A percentile compares a stretch with the other conserved stretches of the same genome.
Conservation (phyloP, 495 filamentous ascomycete species). For the Neurospora tetraspora region DNA sequence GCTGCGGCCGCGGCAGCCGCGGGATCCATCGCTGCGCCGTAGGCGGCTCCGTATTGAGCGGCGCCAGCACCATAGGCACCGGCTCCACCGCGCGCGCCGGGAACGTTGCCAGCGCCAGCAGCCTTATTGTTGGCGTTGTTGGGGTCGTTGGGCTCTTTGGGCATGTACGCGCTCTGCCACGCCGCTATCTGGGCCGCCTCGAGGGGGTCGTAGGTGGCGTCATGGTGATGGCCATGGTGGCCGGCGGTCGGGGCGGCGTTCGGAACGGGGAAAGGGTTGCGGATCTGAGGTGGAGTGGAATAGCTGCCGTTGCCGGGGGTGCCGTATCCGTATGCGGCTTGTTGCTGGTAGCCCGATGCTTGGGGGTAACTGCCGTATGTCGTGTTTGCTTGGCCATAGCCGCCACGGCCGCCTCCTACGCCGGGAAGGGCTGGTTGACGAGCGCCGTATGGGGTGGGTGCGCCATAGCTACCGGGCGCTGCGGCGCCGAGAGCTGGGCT, state of each 20-base stretch:
- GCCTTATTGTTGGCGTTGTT: constrained; percentile 9
- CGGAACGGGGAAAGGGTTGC: constrained; percentile 75
- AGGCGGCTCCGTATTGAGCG: constrained; percentile 10
- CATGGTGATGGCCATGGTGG: background rate
- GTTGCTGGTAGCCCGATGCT: constrained; percentile 35
- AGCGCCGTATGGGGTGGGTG: constrained; percentile 24
- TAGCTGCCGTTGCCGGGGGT: constrained; percentile 27
- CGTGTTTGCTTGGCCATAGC: constrained; percentile 21
- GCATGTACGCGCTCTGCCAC: constrained; percentile 88
- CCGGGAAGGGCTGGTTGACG: constrained; percentile 20
- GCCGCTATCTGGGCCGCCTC: constrained; percentile 89
- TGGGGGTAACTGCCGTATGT: constrained; percentile 38
- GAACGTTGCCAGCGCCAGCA: constrained; percentile 13
- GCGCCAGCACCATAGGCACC: constrained; percentile 27
- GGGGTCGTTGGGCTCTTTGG: constrained; percentile 35
- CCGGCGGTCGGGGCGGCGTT: constrained; percentile 29
- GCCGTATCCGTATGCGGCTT: constrained; percentile 18
- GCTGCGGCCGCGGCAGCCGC: constrained; percentile 19
- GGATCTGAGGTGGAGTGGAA: constrained; percentile 59
- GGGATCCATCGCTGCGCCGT: constrained; percentile 10
- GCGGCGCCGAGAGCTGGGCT: constrained; percentile 13
- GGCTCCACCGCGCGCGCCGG: constrained; percentile 14
- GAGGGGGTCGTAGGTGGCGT: constrained; percentile 57
- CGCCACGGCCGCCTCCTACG: constrained; percentile 20
- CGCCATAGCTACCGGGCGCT: constrained; percentile 28